These are phyloP conservation scores for Phaffia tasmanica DNA, from an alignment of 768 basidiomycete species.

Conservation along the genomic window DNA sequence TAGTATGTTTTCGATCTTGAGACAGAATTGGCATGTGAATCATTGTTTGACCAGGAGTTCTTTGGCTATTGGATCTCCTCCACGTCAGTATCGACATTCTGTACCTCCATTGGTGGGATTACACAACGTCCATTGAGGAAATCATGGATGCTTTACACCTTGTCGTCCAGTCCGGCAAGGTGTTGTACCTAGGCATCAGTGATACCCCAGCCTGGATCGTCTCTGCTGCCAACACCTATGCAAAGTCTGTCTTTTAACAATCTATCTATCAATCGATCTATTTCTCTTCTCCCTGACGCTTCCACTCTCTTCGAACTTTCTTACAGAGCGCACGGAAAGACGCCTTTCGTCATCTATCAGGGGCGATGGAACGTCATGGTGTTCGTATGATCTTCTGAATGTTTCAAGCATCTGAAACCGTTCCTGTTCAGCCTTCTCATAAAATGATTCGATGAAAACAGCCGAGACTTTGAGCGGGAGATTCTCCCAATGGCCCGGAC, in stretches of 20 bases:
- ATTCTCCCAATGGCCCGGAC: slow-evolving; percentile 39
- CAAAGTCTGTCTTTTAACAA: slow-evolving; percentile 14
- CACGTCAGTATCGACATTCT: slow-evolving; percentile 27
- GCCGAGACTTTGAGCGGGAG: slow-evolving; percentile 41
- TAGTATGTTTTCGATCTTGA: slow-evolving; percentile 6
- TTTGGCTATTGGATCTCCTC: no score
- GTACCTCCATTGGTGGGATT: slow-evolving; percentile 33
- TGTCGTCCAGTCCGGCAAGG: slow-evolving; percentile 28
- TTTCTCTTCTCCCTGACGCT: no score
- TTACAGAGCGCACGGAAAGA: slow-evolving; percentile 16
- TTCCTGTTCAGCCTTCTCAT: no score
- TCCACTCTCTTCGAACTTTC: background rate
- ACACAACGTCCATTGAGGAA: slow-evolving; percentile 28
- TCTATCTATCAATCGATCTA: no score
- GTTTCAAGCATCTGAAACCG: no score
- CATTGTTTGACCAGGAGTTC: background rate
- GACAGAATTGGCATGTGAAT: background rate
- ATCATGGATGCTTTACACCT: slow-evolving; percentile 28
- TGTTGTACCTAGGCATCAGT: slow-evolving; percentile 31
- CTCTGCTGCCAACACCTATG: slow-evolving; percentile 30
- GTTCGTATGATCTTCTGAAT: background rate
- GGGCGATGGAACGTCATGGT: slow-evolving; percentile 38
- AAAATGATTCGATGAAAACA: background rate
- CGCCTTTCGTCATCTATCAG: slow-evolving; percentile 30
- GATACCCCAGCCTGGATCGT: slow-evolving; percentile 31